Conservation (phyloP, 192 early-diverging fungal genomes). For the Coemansia sp. region DNA sequence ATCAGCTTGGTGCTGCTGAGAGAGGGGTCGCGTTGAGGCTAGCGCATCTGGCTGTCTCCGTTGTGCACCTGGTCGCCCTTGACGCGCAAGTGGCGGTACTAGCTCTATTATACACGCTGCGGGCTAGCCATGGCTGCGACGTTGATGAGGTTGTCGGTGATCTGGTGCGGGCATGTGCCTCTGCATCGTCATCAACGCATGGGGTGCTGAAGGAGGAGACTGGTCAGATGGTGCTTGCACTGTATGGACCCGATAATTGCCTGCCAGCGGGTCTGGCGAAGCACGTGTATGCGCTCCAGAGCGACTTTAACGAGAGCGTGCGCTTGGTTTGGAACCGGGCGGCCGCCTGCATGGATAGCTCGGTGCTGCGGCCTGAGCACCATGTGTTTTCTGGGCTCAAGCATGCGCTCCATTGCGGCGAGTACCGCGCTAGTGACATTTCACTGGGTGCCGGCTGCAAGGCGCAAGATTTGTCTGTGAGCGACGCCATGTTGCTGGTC, state of each 20-base stretch:
- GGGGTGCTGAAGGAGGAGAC: slow-evolving; percentile 8
- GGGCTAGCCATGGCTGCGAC: neutral
- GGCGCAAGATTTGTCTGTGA: slow-evolving; percentile 7
- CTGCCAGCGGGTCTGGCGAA: neutral
- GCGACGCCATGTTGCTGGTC: slow-evolving; percentile 24
- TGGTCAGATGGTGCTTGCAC: slow-evolving; percentile 14
- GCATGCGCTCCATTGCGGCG: neutral
- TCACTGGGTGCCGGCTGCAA: neutral
- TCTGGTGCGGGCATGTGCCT: slow-evolving; percentile 3
- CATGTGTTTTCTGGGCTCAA: slow-evolving; percentile 6
- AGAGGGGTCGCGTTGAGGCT: neutral
- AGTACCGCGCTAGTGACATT: neutral
- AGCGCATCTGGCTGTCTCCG: neutral
- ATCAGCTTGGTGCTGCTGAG: neutral
- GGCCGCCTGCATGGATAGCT: neutral
- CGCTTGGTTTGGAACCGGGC: slow-evolving; percentile 20
- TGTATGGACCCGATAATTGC: neutral
- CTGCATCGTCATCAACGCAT: neutral
- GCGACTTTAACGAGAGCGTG: slow-evolving; percentile 16
- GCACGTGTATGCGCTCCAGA: slow-evolving; percentile 5
- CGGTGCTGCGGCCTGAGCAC: neutral
- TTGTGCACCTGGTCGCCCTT: neutral
- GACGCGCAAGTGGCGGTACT: slow-evolving; percentile 9
- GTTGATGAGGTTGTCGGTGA: slow-evolving; percentile 1
- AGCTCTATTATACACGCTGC: slow-evolving; percentile 18